Conservation (phyloP, 176 grass and related monocot genomes). For the Paspalum vaginatum region DNA sequence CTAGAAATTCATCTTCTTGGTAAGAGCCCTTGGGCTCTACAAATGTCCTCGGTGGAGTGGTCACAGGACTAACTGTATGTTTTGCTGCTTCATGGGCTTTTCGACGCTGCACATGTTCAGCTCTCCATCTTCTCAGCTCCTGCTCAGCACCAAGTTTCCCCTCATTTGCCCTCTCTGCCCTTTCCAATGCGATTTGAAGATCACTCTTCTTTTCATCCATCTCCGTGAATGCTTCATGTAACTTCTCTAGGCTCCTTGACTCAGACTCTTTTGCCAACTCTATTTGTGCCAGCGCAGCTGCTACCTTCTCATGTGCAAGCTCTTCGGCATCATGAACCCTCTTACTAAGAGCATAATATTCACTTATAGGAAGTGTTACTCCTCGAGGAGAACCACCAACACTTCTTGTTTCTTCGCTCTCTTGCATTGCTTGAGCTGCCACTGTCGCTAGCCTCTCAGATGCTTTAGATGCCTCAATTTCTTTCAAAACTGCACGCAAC, state of each 20-base stretch:
- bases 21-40: slow-evolving; percentile 40
- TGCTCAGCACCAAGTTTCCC: slow-evolving; percentile 85
- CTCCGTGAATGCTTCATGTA: slow-evolving; percentile 57
- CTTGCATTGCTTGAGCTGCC: slow-evolving; percentile 80
- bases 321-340: slow-evolving; percentile 79
- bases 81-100: slow-evolving; percentile 65
- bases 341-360: slow-evolving; percentile 80
- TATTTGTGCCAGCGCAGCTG: slow-evolving; percentile 60
- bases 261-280: slow-evolving; percentile 70
- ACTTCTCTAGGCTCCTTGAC: slow-evolving; percentile 58
- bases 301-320: slow-evolving; percentile 59
- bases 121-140: slow-evolving; percentile 95
- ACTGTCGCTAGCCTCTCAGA: slow-evolving; percentile 71
- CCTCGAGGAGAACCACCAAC: slow-evolving; percentile 59
- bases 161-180: slow-evolving; percentile 74
- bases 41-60: slow-evolving; percentile 23
- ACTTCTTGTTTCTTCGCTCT: slow-evolving; percentile 63
- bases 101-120: slow-evolving; percentile 61
- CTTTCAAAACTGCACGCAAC: slow-evolving; percentile 72
- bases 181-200: slow-evolving; percentile 58
- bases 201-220: slow-evolving; percentile 54
- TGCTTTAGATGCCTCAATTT: slow-evolving; percentile 78
- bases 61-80: slow-evolving; percentile 49
- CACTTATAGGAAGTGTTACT: slow-evolving; percentile 65
- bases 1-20: slow-evolving; percentile 37